Percentiles rank a stretch among this genome's conserved stretches.
Conservation (phyloP, 177 flowering plant species). For the Vitis hybrid region DNA sequence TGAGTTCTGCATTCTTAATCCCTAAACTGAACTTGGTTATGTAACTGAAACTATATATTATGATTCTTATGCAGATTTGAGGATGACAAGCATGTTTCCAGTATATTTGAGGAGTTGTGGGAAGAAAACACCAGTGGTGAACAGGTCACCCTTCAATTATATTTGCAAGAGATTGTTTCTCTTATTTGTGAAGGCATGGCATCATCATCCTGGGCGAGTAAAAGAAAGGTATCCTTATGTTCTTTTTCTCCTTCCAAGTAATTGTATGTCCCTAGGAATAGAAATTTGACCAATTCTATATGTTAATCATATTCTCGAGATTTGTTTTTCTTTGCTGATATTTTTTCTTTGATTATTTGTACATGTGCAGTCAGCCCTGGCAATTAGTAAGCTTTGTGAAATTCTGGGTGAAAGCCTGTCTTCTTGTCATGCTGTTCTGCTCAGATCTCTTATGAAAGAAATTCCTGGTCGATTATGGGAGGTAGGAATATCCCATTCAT, state of each 20-base stretch:
- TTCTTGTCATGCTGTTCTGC: slow-evolving; percentile 52
- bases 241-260: neutral
- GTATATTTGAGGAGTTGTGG: slow-evolving; percentile 89
- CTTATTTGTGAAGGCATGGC: slow-evolving; percentile 65
- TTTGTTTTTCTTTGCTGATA: slow-evolving; percentile 5
- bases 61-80: slow-evolving; percentile 63
- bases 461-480: slow-evolving; percentile 96
- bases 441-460: slow-evolving; percentile 74
- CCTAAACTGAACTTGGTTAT: neutral
- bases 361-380: slow-evolving; percentile 71
- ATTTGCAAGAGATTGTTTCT: slow-evolving; percentile 70
- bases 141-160: slow-evolving; percentile 80
- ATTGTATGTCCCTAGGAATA: neutral
- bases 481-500: slow-evolving; percentile 40
- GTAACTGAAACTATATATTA: neutral
- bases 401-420: slow-evolving; percentile 82
- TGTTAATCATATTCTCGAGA: neutral
- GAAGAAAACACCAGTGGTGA: slow-evolving; percentile 87
- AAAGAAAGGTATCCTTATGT: slow-evolving; percentile 60
- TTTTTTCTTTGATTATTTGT: slow-evolving; percentile 1
- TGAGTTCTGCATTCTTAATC: too few species aligned
- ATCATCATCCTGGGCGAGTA: slow-evolving; percentile 89
- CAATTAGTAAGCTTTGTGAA: slow-evolving; percentile 77
- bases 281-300: neutral
- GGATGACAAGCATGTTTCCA: slow-evolving; percentile 80